These are phyloP conservation scores for Starmerella kuoi DNA, from an alignment of 805 yeast species.

Conservation along the genomic window DNA sequence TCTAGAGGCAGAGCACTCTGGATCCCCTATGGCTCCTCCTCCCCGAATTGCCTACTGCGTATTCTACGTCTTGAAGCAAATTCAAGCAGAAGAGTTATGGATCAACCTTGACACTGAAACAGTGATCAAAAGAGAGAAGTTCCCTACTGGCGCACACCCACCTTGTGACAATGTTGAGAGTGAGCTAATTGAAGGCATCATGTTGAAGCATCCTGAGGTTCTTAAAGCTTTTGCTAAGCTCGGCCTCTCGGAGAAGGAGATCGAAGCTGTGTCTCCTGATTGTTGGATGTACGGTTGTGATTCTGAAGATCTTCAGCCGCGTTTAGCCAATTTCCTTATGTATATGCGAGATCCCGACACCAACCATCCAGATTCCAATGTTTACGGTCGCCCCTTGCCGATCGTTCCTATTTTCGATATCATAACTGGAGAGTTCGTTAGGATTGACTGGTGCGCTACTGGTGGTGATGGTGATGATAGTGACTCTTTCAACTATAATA, in stretches of 20 bases:
- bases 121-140: slow-evolving; percentile 42
- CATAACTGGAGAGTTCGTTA: slow-evolving; percentile 45
- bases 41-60: slow-evolving; percentile 57
- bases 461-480: slow-evolving; percentile 59
- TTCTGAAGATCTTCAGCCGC: slow-evolving; percentile 33
- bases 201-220: slow-evolving; percentile 73
- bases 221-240: slow-evolving; percentile 82
- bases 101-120: slow-evolving; percentile 53
- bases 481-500: slow-evolving; percentile 38
- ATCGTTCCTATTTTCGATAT: slow-evolving; percentile 64
- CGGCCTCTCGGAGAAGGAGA: slow-evolving; percentile 27
- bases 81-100: slow-evolving; percentile 53
- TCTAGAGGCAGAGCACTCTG: slow-evolving; percentile 52
- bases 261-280: slow-evolving; percentile 20
- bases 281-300: slow-evolving; percentile 77
- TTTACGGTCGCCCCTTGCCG: slow-evolving; percentile 61
- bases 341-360: slow-evolving; percentile 56
- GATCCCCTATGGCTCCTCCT: slow-evolving; percentile 39
- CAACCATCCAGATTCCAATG: slow-evolving; percentile 32
- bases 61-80: slow-evolving; percentile 44
- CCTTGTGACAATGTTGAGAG: slow-evolving; percentile 49
- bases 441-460: slow-evolving; percentile 64
- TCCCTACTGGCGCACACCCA: slow-evolving; percentile 54
- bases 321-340: slow-evolving; percentile 55
- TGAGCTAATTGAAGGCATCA: slow-evolving; percentile 11